Evolutionary conservation across 257 asterid species (phyloP), one percentile per base, ranked within the genome.

Genomic region (Gentiana dahurica): DNA sequence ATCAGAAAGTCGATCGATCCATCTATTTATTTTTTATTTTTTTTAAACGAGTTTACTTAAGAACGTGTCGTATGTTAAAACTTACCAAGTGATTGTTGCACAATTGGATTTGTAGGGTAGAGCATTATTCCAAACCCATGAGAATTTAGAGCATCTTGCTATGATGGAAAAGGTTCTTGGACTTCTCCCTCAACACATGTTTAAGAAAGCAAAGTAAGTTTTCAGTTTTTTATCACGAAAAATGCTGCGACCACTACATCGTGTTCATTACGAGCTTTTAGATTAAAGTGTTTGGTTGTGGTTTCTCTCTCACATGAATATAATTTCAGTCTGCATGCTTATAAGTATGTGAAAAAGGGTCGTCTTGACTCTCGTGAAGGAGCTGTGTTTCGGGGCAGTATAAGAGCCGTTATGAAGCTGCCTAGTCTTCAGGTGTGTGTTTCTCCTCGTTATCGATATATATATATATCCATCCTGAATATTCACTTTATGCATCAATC

Each of bases 141-240:
- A 89, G 65, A 86, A 86, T 61, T 71, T 89, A 55, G 95, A 89
- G 63, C 97, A 89, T 77, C 95, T 89, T 36, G 95, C 97, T 4
- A 89, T 89, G 97, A 89, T 86, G 97, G 97, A 86, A 66, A 79
- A 79, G 57, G 95, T 89, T 1, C 87, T 89, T 54, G 97, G 97
- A 43, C 76, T 85, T 3, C 47, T 89, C 36, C 97, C 97, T n/a
- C 81, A 70, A 39, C 78, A 80, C 52, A 84, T 89, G 90, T 59
- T 89, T 69, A 89, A 81, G 66, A 82, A 75, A 71, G 81, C 81
- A 4, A 90, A 81, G 97, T 89, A 79, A 65, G 95, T 60, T 8
- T 2, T 36, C 1, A 3, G 57, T 35, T 15, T 8, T 4, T 2
- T 1, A 24, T 24, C 24, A 24, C 24, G 24, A 24, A 24, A 24